phyloP scores from a whole-genome alignment of 2,329 filamentous ascomycete genomes.

The Aureobasidium leucospermi region DNA sequence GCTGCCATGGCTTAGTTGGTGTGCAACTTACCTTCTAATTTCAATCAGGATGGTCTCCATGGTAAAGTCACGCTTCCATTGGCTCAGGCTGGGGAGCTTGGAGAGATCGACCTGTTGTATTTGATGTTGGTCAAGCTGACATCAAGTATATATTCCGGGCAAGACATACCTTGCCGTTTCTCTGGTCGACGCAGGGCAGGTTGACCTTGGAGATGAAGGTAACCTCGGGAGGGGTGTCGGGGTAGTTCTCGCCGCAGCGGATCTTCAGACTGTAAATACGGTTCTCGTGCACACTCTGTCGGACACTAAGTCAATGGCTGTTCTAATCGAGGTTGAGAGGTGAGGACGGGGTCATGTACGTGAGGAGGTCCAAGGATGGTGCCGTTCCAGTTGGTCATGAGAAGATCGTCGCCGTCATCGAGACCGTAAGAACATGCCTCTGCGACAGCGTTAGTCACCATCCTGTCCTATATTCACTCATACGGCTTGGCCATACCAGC shows the following conservation, averaged over 20 bases:
- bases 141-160: neutral
- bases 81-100: slow-evolving; percentile 74
- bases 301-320: neutral
- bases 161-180: slow-evolving; percentile 59
- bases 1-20: neutral
- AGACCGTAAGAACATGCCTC: slow-evolving; percentile 97
- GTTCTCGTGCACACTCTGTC: slow-evolving; percentile 89
- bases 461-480: too few species aligned
- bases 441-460: slow-evolving; percentile 28
- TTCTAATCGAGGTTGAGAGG: neutral
- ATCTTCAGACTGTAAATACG: slow-evolving; percentile 98
- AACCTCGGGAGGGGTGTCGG: slow-evolving; percentile 79
- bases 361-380: slow-evolving; percentile 95
- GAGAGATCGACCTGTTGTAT: slow-evolving; percentile 63
- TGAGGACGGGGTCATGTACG: slow-evolving; percentile 48
- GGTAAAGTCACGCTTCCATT: slow-evolving; percentile 89
- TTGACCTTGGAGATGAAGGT: slow-evolving; percentile 93
- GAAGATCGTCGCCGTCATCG: slow-evolving; percentile 84
- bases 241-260: slow-evolving; percentile 85
- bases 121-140: neutral
- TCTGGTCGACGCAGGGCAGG: slow-evolving; percentile 82
- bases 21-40: slow-evolving; percentile 57
- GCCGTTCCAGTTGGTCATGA: slow-evolving; percentile 98
- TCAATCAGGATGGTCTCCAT: slow-evolving; percentile 93
- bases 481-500: slow-evolving; percentile 54